A percentile compares a stretch with the other conserved stretches of the same genome.
Evolutionary conservation across 2,329 filamentous ascomycete species (phyloP).

Genomic region (Neofusicoccum umdonicola): DNA sequence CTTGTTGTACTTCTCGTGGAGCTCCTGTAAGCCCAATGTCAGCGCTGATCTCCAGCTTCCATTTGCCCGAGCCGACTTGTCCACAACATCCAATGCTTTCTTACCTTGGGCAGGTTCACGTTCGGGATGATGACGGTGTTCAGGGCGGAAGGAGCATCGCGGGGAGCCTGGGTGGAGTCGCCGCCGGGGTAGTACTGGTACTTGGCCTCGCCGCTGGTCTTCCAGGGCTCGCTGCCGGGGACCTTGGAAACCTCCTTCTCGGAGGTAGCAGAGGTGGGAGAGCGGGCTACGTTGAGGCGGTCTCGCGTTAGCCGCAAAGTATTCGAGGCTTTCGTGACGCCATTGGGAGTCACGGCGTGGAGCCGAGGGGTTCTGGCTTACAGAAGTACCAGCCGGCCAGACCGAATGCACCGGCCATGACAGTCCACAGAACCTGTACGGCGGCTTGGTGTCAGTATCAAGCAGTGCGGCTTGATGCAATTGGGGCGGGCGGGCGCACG

Average conservation of each 20-base stretch:
- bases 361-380: slow-evolving; percentile 40
- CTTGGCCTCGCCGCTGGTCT: slow-evolving; percentile 61
- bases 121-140: slow-evolving; percentile 94
- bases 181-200: slow-evolving; percentile 74
- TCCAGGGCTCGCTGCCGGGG: slow-evolving; percentile 85
- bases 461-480: slow-evolving; percentile 20
- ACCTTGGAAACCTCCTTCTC: slow-evolving; percentile 75
- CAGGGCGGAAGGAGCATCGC: slow-evolving; percentile 90
- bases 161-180: slow-evolving; percentile 70
- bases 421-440: slow-evolving; percentile 76
- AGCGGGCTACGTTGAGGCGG: slow-evolving; percentile 59
- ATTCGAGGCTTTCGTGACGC: neutral
- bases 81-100: neutral
- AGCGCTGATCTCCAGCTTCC: neutral
- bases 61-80: neutral
- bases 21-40: slow-evolving; percentile 54
- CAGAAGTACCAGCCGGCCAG: slow-evolving; percentile 89
- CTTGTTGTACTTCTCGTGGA: slow-evolving; percentile 99
- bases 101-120: slow-evolving; percentile 78
- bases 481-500: slow-evolving; percentile 48
- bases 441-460: neutral
- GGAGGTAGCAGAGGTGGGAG: slow-evolving; percentile 80
- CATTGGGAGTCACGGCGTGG: neutral
- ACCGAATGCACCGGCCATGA: slow-evolving; percentile 86
- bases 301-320: neutral